phyloP scores from a whole-genome alignment of 2,329 filamentous ascomycete genomes.

The Camptophora hylomeconis region DNA sequence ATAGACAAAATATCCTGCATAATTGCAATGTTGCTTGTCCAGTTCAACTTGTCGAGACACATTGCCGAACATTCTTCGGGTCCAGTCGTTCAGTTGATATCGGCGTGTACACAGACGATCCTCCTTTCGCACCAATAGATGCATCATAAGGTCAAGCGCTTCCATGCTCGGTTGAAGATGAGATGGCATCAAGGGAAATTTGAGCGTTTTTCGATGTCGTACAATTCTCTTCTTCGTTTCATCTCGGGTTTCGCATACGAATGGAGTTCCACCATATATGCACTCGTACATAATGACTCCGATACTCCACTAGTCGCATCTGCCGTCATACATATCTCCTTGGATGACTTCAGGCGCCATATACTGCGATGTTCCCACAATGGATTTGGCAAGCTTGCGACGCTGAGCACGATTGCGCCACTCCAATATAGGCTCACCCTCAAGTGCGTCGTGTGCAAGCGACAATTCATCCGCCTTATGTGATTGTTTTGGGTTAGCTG shows the following conservation, averaged over 20 bases:
- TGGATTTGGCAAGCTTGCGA: slow-evolving; percentile 63
- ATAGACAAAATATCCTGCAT: slow-evolving; percentile 55
- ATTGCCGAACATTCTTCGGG: slow-evolving; percentile 15
- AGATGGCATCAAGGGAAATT: slow-evolving; percentile 49
- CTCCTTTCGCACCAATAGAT: slow-evolving; percentile 61
- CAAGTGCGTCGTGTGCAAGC: slow-evolving; percentile 14
- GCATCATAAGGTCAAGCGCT: slow-evolving; percentile 64
- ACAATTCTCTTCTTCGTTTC: slow-evolving; percentile 79
- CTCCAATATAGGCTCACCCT: slow-evolving; percentile 43
- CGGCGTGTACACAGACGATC: slow-evolving; percentile 61
- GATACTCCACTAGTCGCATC: slow-evolving; percentile 96
- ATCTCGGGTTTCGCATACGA: slow-evolving; percentile 67
- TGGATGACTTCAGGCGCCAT: slow-evolving; percentile 92
- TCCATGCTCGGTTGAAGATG: slow-evolving; percentile 32
- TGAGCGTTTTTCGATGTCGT: slow-evolving; percentile 55
- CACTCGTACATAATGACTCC: slow-evolving; percentile 93
- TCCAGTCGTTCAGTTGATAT: slow-evolving; percentile 55
- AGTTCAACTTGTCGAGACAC: slow-evolving; percentile 15
- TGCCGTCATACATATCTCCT: slow-evolving; percentile 72
- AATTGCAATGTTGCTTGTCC: slow-evolving; percentile 24
- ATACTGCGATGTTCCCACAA: slow-evolving; percentile 93
- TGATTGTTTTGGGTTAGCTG: slow-evolving; percentile 1
- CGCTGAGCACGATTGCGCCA: slow-evolving; percentile 60
- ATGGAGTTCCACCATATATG: slow-evolving; percentile 64
- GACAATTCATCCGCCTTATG: slow-evolving; percentile 5